These are phyloP conservation scores for Malassezia psittaci DNA, from an alignment of 1,284 basidiomycete species.

Conservation along the genomic window DNA sequence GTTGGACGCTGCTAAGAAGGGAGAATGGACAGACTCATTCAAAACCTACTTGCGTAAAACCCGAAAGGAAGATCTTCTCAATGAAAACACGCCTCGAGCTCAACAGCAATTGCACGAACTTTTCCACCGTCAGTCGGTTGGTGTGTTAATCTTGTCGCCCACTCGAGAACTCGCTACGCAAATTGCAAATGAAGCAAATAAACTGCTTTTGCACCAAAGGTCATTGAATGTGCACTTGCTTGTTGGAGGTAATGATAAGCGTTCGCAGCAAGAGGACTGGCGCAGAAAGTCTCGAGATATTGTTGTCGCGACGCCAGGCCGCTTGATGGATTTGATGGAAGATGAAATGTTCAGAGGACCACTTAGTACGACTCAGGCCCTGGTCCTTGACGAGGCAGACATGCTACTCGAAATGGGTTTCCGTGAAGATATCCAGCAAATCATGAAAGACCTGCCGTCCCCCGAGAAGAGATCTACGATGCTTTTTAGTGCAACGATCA, in stretches of 20 bases:
- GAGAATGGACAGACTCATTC: slow-evolving; percentile 1
- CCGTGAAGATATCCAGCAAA: slow-evolving; percentile 72
- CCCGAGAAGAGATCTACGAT: slow-evolving; percentile 70
- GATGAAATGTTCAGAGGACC: slow-evolving; percentile 29
- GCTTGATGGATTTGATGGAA: slow-evolving; percentile 68
- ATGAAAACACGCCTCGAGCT: background rate
- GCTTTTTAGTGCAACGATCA: slow-evolving; percentile 80
- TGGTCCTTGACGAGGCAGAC: slow-evolving; percentile 90
- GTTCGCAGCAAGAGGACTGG: slow-evolving; percentile 62
- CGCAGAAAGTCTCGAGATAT: slow-evolving; percentile 63
- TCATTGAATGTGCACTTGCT: slow-evolving; percentile 58
- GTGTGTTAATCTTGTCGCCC: slow-evolving; percentile 77
- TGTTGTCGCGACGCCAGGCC: slow-evolving; percentile 84
- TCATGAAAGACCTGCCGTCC: slow-evolving; percentile 61
- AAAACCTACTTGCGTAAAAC: background rate
- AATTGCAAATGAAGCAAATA: slow-evolving; percentile 74
- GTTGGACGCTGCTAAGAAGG: slow-evolving; percentile 26
- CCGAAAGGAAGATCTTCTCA: background rate
- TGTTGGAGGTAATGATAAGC: slow-evolving; percentile 67
- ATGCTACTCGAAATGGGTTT: slow-evolving; percentile 94
- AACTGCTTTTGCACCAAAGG: slow-evolving; percentile 58
- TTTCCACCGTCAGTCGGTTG: slow-evolving; percentile 50
- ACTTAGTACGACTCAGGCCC: slow-evolving; percentile 54
- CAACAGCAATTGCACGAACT: background rate
- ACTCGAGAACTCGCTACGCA: slow-evolving; percentile 89